phyloP scores from a whole-genome alignment of 768 basidiomycete species.

The Leccinum uliginosum region DNA sequence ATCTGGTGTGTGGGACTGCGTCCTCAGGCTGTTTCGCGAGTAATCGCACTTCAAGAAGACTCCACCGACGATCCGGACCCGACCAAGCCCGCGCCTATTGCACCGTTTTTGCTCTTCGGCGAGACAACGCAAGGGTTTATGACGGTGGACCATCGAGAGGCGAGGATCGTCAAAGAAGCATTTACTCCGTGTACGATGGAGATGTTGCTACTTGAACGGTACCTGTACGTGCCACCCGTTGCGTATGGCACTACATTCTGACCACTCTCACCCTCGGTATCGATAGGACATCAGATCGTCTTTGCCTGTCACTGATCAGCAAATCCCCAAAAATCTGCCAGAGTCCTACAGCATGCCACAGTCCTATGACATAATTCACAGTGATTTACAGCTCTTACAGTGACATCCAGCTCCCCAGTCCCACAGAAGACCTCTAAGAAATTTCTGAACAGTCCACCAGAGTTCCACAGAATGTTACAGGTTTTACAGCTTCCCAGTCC shows the following conservation, averaged over 20 bases:
- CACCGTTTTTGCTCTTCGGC: slow-evolving; percentile 34
- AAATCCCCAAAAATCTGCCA: too few species aligned
- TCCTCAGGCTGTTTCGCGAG: slow-evolving; percentile 9
- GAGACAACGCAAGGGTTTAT: slow-evolving; percentile 41
- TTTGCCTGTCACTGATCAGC: slow-evolving; percentile 19
- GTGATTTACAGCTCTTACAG: too few species aligned
- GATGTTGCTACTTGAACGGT: slow-evolving; percentile 10
- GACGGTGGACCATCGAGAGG: slow-evolving; percentile 24
- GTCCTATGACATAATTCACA: too few species aligned
- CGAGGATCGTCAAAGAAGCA: not conserved
- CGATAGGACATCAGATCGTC: slow-evolving; percentile 20
- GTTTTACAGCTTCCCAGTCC: too few species aligned
- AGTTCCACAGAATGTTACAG: too few species aligned
- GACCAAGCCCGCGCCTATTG: slow-evolving; percentile 4
- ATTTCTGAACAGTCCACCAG: too few species aligned
- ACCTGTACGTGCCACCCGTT: slow-evolving; percentile 16
- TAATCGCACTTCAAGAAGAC: slow-evolving; percentile 10
- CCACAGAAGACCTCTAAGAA: too few species aligned
- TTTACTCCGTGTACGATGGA: not conserved
- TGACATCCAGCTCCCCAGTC: too few species aligned
- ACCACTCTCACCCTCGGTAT: not conserved
- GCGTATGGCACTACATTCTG: not conserved
- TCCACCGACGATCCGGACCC: slow-evolving; percentile 4
- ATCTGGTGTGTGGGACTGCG: not conserved
- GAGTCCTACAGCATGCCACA: too few species aligned